Percentiles rank a stretch among this genome's conserved stretches.
phyloP scores from a whole-genome alignment of 805 yeast genomes.

The Lachancea lanzarotensis region DNA sequence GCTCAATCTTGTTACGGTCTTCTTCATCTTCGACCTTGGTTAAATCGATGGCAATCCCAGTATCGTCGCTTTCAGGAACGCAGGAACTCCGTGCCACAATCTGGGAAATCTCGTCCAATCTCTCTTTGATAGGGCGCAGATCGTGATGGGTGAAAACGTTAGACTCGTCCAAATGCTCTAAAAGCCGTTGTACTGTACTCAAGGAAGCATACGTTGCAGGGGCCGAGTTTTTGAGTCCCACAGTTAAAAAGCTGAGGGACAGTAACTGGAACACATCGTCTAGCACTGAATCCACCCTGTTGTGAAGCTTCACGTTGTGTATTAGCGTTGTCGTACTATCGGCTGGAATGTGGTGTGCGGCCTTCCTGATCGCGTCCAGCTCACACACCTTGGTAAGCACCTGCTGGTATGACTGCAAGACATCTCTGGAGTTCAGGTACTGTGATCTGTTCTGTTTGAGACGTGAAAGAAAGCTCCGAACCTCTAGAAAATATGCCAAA shows the following conservation, averaged over 20 bases:
- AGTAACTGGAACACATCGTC: constrained; percentile 89
- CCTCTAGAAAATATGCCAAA: constrained; percentile 36
- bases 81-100: constrained; percentile 46
- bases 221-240: constrained; percentile 83
- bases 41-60: constrained; percentile 21
- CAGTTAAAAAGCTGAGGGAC: constrained; percentile 81
- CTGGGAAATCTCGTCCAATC: constrained; percentile 61
- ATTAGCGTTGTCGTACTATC: constrained; percentile 23
- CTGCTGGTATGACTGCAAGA: constrained; percentile 50
- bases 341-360: constrained; percentile 21
- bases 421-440: constrained; percentile 61
- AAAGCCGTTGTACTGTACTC: constrained; percentile 74
- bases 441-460: constrained; percentile 59
- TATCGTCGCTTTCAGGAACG: constrained; percentile 16
- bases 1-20: constrained; percentile 46
- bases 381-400: constrained; percentile 51
- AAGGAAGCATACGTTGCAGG: constrained; percentile 92
- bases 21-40: constrained; percentile 21
- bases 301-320: constrained; percentile 28
- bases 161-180: constrained; percentile 76
- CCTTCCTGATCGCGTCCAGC: constrained; percentile 47
- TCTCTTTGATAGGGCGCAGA: constrained; percentile 63
- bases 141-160: constrained; percentile 82
- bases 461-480: constrained; percentile 39
- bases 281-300: constrained; percentile 60